Evolutionary conservation across 805 yeast genomes (phyloP).

Genomic region (Pichia nakasei): DNA sequence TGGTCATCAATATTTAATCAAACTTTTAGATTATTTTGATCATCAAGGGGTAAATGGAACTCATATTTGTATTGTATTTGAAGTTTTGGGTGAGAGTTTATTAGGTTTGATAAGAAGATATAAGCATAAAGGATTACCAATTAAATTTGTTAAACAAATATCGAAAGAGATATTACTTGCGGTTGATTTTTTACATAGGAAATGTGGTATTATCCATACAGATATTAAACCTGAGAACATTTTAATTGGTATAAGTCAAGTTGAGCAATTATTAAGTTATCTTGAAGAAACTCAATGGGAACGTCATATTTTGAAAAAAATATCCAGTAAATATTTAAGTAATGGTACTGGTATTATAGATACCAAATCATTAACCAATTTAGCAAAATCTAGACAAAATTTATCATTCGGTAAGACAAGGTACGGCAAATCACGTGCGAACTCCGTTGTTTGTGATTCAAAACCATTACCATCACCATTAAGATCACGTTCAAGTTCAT

Average conservation of each 20-base stretch:
- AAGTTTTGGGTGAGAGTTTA: slow-evolving; percentile 90
- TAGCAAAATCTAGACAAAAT: slow-evolving; percentile 13
- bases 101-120: slow-evolving; percentile 75
- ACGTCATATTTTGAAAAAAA: slow-evolving; percentile 24
- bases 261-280: slow-evolving; percentile 39
- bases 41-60: slow-evolving; percentile 87
- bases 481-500: slow-evolving; percentile 36
- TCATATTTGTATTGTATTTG: slow-evolving; percentile 96
- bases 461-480: slow-evolving; percentile 90
- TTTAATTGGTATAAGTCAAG: slow-evolving; percentile 43
- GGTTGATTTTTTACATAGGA: slow-evolving; percentile 48
- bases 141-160: slow-evolving; percentile 47
- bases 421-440: slow-evolving; percentile 42
- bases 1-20: slow-evolving; percentile 76
- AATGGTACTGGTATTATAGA: slow-evolving; percentile 11
- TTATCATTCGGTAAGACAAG: slow-evolving; percentile 27
- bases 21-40: slow-evolving; percentile 71
- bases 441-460: slow-evolving; percentile 77
- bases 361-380: slow-evolving; percentile 8
- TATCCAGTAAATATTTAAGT: slow-evolving; percentile 18
- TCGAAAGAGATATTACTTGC: slow-evolving; percentile 48
- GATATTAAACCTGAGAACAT: slow-evolving; percentile 74
- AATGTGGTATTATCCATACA: slow-evolving; percentile 64
- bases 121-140: slow-evolving; percentile 41
- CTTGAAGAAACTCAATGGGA: slow-evolving; percentile 34